Percentiles rank a stretch among this genome's conserved stretches.
Conservation (phyloP, 495 filamentous ascomycete species). For the Beverwykella pulmonaria region DNA sequence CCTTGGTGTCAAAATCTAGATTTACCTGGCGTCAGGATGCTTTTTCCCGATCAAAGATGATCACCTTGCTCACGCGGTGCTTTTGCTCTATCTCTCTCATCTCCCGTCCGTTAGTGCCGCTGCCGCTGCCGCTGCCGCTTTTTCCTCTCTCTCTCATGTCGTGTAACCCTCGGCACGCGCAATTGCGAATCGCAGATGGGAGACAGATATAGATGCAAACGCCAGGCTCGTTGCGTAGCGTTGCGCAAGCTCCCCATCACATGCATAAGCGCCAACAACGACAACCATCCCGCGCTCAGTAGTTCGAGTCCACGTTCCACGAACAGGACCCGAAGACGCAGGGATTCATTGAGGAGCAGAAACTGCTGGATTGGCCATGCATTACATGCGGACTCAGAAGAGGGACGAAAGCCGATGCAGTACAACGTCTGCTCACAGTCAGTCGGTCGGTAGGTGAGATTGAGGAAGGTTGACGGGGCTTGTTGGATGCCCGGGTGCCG, state of each 20-base stretch:
- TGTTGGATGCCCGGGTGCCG: not conserved
- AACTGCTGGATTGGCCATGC: slow-evolving; percentile 26
- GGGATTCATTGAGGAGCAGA: not conserved
- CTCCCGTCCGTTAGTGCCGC: not conserved
- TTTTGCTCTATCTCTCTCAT: not conserved
- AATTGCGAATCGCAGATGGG: too few species aligned
- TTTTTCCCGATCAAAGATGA: too few species aligned
- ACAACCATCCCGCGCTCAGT: not conserved
- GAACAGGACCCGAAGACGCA: slow-evolving; percentile 9
- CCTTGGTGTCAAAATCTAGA: too few species aligned
- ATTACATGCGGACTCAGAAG: slow-evolving; percentile 6
- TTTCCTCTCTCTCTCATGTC: not conserved
- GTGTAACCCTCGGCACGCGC: slow-evolving; percentile 17
- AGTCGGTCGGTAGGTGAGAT: slow-evolving; percentile 2
- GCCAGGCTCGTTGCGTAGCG: slow-evolving; percentile 8
- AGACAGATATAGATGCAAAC: slow-evolving; percentile 3
- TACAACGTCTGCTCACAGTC: slow-evolving; percentile 7
- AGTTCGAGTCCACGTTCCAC: slow-evolving; percentile 10
- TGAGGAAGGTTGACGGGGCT: not conserved
- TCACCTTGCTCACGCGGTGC: too few species aligned
- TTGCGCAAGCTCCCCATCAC: slow-evolving; percentile 26
- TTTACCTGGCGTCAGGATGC: too few species aligned
- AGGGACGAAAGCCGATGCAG: slow-evolving; percentile 13
- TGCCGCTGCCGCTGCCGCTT: not conserved
- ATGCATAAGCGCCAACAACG: slow-evolving; percentile 30